Conservation (phyloP, 371 early-diverging fungal genomes). For the Dichotomocladium elegans region DNA sequence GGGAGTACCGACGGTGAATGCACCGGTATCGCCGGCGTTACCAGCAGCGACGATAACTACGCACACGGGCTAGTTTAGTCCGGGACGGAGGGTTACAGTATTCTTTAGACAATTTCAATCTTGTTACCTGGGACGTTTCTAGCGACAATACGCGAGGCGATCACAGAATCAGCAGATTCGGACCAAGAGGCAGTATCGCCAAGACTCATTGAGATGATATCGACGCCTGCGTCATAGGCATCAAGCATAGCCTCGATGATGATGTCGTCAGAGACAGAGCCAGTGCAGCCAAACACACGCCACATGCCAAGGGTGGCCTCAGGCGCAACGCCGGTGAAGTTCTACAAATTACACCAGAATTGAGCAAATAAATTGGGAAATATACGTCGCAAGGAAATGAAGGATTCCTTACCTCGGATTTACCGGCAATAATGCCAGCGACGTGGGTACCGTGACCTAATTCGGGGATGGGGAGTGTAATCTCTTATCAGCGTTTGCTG, state of each 20-base stretch:
- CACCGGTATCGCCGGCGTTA: conserved; percentile 49
- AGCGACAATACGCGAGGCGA: conserved; percentile 36
- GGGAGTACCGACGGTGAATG: conserved; percentile 41
- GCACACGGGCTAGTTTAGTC: background rate
- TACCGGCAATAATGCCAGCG: conserved; percentile 64
- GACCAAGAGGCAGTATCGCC: conserved; percentile 59
- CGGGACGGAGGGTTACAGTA: background rate
- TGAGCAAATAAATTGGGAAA: background rate
- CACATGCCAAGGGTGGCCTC: conserved; percentile 52
- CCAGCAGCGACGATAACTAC: conserved; percentile 50
- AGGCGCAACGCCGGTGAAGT: conserved; percentile 62
- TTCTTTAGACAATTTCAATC: background rate
- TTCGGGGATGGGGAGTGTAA: background rate
- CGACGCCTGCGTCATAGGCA: conserved; percentile 54
- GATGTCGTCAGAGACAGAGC: conserved; percentile 50
- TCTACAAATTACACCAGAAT: conserved; percentile 8
- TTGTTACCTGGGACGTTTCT: conserved; percentile 24
- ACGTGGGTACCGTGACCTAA: conserved; percentile 65
- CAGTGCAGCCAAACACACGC: conserved; percentile 61
- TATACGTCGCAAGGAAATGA: background rate
- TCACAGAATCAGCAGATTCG: conserved; percentile 34
- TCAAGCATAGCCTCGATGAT: conserved; percentile 58
- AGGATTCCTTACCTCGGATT: conserved; percentile 31
- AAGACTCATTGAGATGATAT: conserved; percentile 62
- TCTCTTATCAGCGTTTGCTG: background rate